A percentile compares a stretch with the other conserved stretches of the same genome.
These are phyloP conservation scores for Lenzites betulinus DNA, from an alignment of 768 basidiomycete species.

Conservation along the genomic window DNA sequence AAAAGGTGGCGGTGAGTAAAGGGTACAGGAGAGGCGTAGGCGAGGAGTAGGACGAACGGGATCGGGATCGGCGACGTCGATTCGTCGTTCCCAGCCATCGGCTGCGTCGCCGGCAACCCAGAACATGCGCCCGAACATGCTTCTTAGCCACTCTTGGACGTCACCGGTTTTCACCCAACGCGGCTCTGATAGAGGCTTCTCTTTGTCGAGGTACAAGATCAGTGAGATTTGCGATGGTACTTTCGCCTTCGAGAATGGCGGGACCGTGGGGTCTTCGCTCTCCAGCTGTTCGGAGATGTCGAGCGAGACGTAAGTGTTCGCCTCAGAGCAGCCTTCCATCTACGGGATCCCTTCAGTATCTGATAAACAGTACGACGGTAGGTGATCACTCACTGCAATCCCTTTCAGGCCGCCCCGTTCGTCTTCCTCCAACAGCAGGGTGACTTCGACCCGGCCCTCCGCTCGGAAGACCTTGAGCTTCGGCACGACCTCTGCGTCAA, in stretches of 20 bases:
- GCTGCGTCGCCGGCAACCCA: constrained; percentile 82
- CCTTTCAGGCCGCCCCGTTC: constrained; percentile 65
- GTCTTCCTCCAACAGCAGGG: constrained; percentile 59
- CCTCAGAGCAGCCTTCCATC: constrained; percentile 76
- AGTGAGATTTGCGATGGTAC: constrained; percentile 64
- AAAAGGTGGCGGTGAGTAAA: background rate
- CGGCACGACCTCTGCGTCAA: constrained; percentile 88
- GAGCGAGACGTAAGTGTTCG: constrained; percentile 67
- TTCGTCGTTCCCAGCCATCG: constrained; percentile 95
- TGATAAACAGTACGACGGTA: background rate
- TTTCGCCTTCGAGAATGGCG: constrained; percentile 62
- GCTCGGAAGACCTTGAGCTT: constrained; percentile 76
- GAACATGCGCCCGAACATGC: constrained; percentile 86
- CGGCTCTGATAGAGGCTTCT: constrained; percentile 89
- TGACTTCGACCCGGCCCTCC: constrained; percentile 85
- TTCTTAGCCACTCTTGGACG: constrained; percentile 90
- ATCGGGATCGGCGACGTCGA: constrained; percentile 91
- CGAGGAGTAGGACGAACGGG: constrained; percentile 58
- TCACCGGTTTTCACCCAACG: constrained; percentile 97
- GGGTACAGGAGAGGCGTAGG: constrained; percentile 8
- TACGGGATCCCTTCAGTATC: constrained; percentile 31
- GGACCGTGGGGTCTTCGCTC: constrained; percentile 60
- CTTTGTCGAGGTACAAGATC: constrained; percentile 79
- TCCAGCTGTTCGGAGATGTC: constrained; percentile 47
- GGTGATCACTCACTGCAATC: constrained; percentile 58